These are phyloP conservation scores for Arthrinium phaeospermum DNA, from an alignment of 2,329 filamentous ascomycete genomes.

Conservation along the genomic window DNA sequence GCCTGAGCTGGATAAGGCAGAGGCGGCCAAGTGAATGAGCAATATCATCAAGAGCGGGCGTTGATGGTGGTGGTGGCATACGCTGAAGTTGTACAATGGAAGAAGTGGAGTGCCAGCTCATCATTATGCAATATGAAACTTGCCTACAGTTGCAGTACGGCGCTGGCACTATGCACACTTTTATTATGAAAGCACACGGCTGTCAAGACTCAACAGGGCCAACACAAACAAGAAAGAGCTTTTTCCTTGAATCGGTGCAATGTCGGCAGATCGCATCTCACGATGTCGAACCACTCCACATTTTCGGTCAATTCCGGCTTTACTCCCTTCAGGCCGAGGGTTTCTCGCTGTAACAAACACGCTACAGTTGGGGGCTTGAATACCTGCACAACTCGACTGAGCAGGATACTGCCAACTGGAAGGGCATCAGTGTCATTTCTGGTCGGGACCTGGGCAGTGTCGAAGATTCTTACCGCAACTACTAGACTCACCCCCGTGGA, in stretches of 20 bases:
- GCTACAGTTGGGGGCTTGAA: background rate
- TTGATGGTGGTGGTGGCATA: background rate
- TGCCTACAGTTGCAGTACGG: background rate
- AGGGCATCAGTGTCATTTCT: background rate
- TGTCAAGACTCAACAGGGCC: background rate
- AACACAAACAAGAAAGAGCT: background rate
- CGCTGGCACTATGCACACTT: background rate
- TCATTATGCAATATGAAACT: conserved; percentile 17
- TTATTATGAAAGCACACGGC: conserved; percentile 13
- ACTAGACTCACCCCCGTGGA: conserved; percentile 11
- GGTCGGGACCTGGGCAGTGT: background rate
- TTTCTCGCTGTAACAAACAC: conserved; percentile 8
- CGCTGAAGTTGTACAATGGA: background rate
- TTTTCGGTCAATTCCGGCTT: conserved; percentile 21
- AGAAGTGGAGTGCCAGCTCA: conserved; percentile 16
- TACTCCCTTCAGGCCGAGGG: conserved; percentile 15
- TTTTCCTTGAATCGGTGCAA: conserved; percentile 19
- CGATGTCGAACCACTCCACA: conserved; percentile 22
- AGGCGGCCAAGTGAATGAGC: background rate
- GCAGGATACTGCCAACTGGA: background rate
- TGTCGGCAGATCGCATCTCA: conserved; percentile 20
- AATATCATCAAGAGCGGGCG: background rate
- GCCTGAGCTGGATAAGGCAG: background rate
- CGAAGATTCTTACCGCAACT: background rate
- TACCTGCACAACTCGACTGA: background rate